Conservation (phyloP, 1,139 yeast species). For the Chernovozyma aurita region DNA sequence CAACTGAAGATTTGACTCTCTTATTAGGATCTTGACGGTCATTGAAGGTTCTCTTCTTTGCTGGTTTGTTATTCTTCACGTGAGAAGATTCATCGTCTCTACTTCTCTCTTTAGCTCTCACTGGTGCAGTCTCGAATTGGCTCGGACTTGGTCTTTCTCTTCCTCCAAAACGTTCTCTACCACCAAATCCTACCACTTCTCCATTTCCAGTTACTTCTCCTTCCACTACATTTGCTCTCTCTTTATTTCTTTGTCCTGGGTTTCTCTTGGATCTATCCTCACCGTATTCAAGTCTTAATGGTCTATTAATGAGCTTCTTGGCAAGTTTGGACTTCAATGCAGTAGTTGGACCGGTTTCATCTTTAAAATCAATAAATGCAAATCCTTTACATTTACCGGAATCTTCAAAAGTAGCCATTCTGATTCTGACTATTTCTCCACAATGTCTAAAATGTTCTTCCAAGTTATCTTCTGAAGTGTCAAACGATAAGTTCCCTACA, state of each 20-base stretch:
- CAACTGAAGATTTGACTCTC: conserved; percentile 76
- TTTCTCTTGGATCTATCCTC: conserved; percentile 87
- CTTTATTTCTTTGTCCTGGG: conserved; percentile 33
- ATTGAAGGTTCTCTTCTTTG: conserved; percentile 15
- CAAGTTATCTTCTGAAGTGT: conserved; percentile 78
- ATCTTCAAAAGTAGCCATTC: conserved; percentile 98
- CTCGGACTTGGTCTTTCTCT: neutral
- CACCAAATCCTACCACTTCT: conserved; percentile 2
- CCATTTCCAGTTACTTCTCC: conserved; percentile 2
- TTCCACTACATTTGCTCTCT: conserved; percentile 7
- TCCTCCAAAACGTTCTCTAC: neutral
- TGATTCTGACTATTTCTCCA: conserved; percentile 74
- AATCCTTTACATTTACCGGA: conserved; percentile 96
- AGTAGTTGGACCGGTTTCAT: conserved; percentile 73
- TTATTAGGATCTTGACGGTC: conserved; percentile 20
- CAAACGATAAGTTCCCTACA: conserved; percentile 90
- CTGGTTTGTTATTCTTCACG: neutral
- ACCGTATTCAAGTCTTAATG: conserved; percentile 85
- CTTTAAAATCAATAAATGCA: conserved; percentile 84
- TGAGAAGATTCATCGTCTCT: conserved; percentile 9
- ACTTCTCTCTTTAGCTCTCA: conserved; percentile 13
- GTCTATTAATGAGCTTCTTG: conserved; percentile 65
- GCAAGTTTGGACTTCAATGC: conserved; percentile 76
- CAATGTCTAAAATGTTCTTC: conserved; percentile 74
- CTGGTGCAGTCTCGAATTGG: neutral